A percentile compares a stretch with the other conserved stretches of the same genome.
Conservation (phyloP, 352 stramenopile genomes). For the Phytophthora rubi region DNA sequence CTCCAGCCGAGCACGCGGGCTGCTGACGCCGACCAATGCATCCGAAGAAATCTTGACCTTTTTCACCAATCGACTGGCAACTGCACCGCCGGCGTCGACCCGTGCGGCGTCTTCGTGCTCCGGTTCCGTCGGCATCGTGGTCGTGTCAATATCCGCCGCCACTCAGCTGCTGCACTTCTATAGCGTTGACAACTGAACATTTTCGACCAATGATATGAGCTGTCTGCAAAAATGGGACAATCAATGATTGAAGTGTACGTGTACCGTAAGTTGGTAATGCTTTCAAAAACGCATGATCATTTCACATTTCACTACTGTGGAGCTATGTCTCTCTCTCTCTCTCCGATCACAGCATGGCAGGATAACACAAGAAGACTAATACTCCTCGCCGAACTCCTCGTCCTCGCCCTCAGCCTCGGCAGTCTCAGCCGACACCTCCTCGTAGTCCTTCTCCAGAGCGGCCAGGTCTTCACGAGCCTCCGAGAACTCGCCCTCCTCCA, state of each 20-base stretch:
- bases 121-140: slow-evolving; percentile 13
- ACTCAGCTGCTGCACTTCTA: slow-evolving; percentile 41
- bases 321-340: not conserved
- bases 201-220: slow-evolving; percentile 25
- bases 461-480: slow-evolving; percentile 98
- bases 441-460: slow-evolving; percentile 98
- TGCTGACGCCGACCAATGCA: not conserved
- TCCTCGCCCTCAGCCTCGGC: slow-evolving; percentile 95
- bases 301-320: not conserved
- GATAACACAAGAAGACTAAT: slow-evolving; percentile 46
- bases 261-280: too few species aligned
- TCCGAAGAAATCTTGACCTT: slow-evolving; percentile 31
- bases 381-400: slow-evolving; percentile 92
- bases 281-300: too few species aligned
- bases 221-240: too few species aligned
- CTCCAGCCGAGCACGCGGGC: slow-evolving; percentile 31
- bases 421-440: slow-evolving; percentile 97
- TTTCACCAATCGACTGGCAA: slow-evolving; percentile 39
- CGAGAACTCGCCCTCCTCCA: slow-evolving; percentile 99
- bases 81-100: slow-evolving; percentile 15
- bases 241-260: too few species aligned
- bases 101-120: slow-evolving; percentile 19
- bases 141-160: slow-evolving; percentile 26
- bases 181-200: not conserved
- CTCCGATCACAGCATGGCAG: too few species aligned